Base-by-base conservation (phyloP, 1,284 basidiomycete species). In the Anthracocystis setariae region DNA sequence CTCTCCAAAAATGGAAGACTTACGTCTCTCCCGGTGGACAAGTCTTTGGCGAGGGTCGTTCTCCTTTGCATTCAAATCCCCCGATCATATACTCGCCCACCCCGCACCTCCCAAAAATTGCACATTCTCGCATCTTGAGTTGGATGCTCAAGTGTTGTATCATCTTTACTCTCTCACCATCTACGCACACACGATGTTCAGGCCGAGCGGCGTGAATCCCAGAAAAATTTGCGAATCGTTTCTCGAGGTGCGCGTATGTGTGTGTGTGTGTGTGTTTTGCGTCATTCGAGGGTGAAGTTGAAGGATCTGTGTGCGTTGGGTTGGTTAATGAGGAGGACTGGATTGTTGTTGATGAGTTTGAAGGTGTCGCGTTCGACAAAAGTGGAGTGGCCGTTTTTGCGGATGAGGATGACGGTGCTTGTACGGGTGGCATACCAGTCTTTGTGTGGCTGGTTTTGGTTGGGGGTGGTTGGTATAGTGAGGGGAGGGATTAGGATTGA, bases 381-480 rank as follows among this genome's bases (percentile, higher is more conserved):
- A 10, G 29, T 60, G 0, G 59, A 65, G 3, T 5, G 33, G 4
- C 61, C 69, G 18, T 53, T 37, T 21, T 61, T 72, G 5, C 47
- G 23, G 3, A 70, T 17, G 8, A 64, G 53, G 29, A 74, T 59
- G 21, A 76, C 61, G 4, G 74, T 76, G 15, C 61, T 59, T 2
- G 71, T 71, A 13, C 74, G 18, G 0, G 74, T 74, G 0, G 63
- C 74, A 43, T 76, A 76, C 67, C 68, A 74, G n/a, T 65, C 63
- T 8, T 12, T 40, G 2, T n/a, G n/a, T n/a, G n/a, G n/a, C n/a
- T n/a, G n/a, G n/a, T n/a, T 21, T 25, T 18, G 40, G 21, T 27
- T 48, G 5, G 40, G 32, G 18, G 42, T 3, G 18, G 25, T 23
- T 9, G 58, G 46, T 0, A 69, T 15, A 8, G 54, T 13, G 5